These are phyloP conservation scores for Rhodosporidiobolus odoratus DNA, from an alignment of 768 basidiomycete species.

Conservation along the genomic window DNA sequence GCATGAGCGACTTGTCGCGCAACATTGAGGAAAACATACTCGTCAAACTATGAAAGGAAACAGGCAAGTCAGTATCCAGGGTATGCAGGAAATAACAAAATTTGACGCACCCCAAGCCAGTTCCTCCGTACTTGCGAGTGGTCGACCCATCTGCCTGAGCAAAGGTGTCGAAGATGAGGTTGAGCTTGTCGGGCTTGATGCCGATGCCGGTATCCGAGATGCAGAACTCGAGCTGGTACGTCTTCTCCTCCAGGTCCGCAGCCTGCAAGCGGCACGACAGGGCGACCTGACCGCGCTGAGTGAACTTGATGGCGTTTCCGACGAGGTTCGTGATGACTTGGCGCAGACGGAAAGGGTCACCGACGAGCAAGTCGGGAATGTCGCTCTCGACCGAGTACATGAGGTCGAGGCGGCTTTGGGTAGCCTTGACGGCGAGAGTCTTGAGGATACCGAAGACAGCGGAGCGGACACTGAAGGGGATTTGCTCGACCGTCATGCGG, in stretches of 20 bases:
- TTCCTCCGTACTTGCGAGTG: conserved; percentile 90
- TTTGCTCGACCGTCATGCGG: conserved; percentile 99
- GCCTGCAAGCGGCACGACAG: conserved; percentile 66
- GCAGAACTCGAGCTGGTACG: conserved; percentile 88
- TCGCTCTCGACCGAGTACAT: conserved; percentile 93
- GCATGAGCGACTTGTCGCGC: no score
- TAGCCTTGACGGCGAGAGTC: conserved; percentile 93
- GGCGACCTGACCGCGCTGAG: conserved; percentile 79
- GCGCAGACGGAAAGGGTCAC: conserved; percentile 79
- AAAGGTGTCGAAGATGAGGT: conserved; percentile 98
- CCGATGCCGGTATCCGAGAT: conserved; percentile 98
- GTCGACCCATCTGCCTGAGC: conserved; percentile 98
- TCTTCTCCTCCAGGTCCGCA: conserved; percentile 61
- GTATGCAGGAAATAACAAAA: no score
- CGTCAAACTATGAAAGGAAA: conserved; percentile 44
- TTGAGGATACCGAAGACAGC: conserved; percentile 97
- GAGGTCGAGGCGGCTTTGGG: conserved; percentile 91
- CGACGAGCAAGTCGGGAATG: conserved; percentile 94
- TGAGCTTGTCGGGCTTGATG: conserved; percentile 95
- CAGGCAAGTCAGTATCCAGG: conserved; percentile 57
- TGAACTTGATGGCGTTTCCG: conserved; percentile 54
- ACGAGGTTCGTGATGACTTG: conserved; percentile 86
- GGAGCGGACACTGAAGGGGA: conserved; percentile 94
- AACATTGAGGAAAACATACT: neutral
- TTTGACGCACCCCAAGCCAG: conserved; percentile 86